These are phyloP conservation scores for Penicillium sp. DNA, from an alignment of 2,329 filamentous ascomycete species.

Conservation along the genomic window DNA sequence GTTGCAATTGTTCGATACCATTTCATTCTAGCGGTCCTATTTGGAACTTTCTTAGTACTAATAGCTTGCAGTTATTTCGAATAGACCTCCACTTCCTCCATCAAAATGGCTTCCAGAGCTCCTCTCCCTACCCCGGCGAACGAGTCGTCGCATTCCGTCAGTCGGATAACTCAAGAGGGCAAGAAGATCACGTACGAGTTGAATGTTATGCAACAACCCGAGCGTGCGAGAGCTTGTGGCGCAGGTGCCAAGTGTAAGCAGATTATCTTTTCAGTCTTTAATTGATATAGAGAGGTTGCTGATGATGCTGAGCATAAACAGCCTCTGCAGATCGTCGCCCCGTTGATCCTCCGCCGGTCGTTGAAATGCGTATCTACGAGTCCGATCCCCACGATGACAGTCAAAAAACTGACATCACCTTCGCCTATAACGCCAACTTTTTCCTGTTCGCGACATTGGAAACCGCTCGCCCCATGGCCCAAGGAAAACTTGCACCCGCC, in stretches of 20 bases:
- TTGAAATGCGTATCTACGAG: constrained; percentile 86
- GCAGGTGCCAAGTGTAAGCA: constrained; percentile 89
- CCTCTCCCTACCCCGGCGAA: constrained; percentile 51
- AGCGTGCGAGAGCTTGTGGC: constrained; percentile 92
- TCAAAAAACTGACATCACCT: constrained; percentile 74
- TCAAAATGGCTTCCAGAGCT: constrained; percentile 49
- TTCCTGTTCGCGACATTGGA: constrained; percentile 95
- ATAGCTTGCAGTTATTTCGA: not conserved
- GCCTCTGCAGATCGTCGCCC: constrained; percentile 87
- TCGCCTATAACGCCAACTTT: constrained; percentile 94
- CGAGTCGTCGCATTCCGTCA: constrained; percentile 59
- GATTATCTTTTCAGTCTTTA: constrained; percentile 10
- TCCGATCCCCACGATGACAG: constrained; percentile 60
- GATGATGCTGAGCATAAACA: constrained; percentile 41
- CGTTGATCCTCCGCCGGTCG: constrained; percentile 92
- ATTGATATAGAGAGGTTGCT: constrained; percentile 9
- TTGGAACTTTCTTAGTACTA: not conserved
- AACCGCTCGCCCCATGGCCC: constrained; percentile 79
- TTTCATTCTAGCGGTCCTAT: not conserved
- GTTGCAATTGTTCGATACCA: not conserved
- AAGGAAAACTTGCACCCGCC: constrained; percentile 73
- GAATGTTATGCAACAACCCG: constrained; percentile 89
- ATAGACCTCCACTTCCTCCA: not conserved
- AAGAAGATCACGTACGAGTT: constrained; percentile 80
- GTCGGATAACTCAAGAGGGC: constrained; percentile 72